Base-by-base conservation (phyloP, 805 yeast genomes). In the Spathaspora boniae region DNA sequence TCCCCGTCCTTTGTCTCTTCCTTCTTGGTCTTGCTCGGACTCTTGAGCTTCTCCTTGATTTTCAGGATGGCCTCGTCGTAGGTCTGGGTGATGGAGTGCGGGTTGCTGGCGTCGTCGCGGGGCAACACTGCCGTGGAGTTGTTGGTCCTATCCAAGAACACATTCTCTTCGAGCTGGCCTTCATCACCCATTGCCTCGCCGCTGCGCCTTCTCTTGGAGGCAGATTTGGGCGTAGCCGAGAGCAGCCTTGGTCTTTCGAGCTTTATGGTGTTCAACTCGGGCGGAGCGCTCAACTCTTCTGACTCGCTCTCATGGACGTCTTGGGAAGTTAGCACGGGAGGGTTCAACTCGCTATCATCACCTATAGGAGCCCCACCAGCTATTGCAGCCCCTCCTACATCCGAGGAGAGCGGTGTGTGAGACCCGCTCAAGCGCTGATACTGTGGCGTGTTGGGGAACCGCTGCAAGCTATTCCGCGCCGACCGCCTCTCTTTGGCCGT, bases 391-490 rank as follows among this genome's bases (percentile, higher is more conserved):
- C 36, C 30, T 12, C 33, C 45, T 9, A 50, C 47, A n/a, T n/a
- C n/a, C 11, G 9, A 8, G 7, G 9, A 18, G 29, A 7, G 29
- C 8, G 11, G 15, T 26, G 8, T 8, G 17, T 9, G 32, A 26
- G 29, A 28, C 15, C 44, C 45, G 28, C 50, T 48, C 11, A 40
- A 26, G 14, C 50, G 42, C 21, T 46, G 68, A 39, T 65, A 70
- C 27, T 62, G 63, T 2, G 77, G 75, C 0, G 76, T 71, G 29
- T 59, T 54, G 2, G 78, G 78, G 41, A 72, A 72, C 36, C 76
- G 39, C 29, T 63, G 68, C 5, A 57, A 31, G 1, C 51, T 48
- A 23, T 39, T n/a, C n/a, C n/a, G n/a, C n/a, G n/a, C n/a, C n/a
- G n/a, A n/a, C n/a, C n/a, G n/a, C n/a, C n/a, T 36, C 5, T 45